phyloP scores from a whole-genome alignment of 176 grass and related monocot species.

The Zoysia pacifica region DNA sequence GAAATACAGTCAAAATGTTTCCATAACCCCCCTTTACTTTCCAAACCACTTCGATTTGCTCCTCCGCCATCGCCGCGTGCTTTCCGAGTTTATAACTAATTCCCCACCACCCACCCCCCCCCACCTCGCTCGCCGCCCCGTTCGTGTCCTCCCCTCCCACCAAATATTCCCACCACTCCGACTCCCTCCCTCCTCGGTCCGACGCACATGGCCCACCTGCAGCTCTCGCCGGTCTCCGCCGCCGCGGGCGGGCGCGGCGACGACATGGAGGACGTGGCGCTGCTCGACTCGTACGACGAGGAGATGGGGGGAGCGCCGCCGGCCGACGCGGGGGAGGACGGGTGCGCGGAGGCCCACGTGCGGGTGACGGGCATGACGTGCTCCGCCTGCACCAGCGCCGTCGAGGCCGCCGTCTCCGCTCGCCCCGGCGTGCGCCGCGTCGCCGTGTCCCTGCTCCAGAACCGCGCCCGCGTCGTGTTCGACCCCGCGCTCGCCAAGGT shows the following conservation, averaged over 20 bases:
- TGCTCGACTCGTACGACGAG: conserved; percentile 85
- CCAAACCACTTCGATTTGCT: not conserved
- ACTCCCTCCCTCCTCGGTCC: not conserved
- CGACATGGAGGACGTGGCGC: conserved; percentile 82
- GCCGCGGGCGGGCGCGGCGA: conserved; percentile 34
- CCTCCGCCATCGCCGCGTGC: not conserved
- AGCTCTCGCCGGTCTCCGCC: conserved; percentile 58
- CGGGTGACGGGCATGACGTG: conserved; percentile 92
- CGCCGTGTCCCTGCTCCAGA: conserved; percentile 92
- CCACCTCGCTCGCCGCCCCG: conserved; percentile 13
- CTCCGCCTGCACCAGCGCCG: conserved; percentile 90
- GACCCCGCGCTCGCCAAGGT: conserved; percentile 79
- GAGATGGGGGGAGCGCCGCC: conserved; percentile 40
- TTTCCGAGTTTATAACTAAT: conserved; percentile 26
- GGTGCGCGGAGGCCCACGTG: conserved; percentile 61
- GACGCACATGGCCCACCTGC: conserved; percentile 53
- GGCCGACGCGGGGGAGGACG: conserved; percentile 8
- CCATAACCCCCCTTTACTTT: not conserved
- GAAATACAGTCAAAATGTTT: not conserved
- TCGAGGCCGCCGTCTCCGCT: conserved; percentile 69
- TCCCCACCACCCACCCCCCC: too few relatives aligned
- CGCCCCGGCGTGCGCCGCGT: conserved; percentile 61
- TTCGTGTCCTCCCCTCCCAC: conserved; percentile 24
- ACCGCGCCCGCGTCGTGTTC: conserved; percentile 85
- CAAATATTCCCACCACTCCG: conserved; percentile 28